These are phyloP conservation scores for Mycena kentingensis DNA, from an alignment of 768 basidiomycete genomes.

Conservation along the genomic window DNA sequence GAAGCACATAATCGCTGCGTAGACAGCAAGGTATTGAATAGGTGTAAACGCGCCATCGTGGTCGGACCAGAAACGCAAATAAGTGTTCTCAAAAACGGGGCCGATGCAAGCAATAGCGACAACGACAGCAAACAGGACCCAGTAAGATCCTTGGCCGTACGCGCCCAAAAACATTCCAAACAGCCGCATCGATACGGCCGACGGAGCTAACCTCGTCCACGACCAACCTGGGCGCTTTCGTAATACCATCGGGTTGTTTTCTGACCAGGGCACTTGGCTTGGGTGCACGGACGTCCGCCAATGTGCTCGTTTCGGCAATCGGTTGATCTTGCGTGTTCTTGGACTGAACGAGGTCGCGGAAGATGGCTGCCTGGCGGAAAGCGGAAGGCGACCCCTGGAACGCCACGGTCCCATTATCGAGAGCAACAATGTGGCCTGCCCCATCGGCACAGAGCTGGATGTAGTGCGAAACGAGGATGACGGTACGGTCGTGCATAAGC, in stretches of 20 bases:
- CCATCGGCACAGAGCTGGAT: constrained; percentile 83
- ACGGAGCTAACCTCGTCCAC: constrained; percentile 79
- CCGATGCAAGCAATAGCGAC: constrained; percentile 57
- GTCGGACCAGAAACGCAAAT: constrained; percentile 72
- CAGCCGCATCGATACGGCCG: constrained; percentile 62
- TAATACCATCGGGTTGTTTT: constrained; percentile 55
- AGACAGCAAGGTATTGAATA: constrained; percentile 65
- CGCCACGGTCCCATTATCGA: constrained; percentile 74
- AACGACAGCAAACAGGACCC: constrained; percentile 52
- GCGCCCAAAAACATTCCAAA: constrained; percentile 64
- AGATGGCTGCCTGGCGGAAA: constrained; percentile 65
- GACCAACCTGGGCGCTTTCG: constrained; percentile 62
- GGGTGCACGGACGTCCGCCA: too few relatives aligned
- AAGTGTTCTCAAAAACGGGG: constrained; percentile 71
- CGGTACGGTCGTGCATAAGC: constrained; percentile 75
- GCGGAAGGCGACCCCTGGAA: constrained; percentile 67
- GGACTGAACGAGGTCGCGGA: constrained; percentile 66
- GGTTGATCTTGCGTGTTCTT: constrained; percentile 25
- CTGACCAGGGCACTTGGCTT: constrained; percentile 32
- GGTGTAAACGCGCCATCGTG: constrained; percentile 44
- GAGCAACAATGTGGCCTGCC: constrained; percentile 77
- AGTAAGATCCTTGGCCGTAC: constrained; percentile 52
- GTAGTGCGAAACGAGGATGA: constrained; percentile 95
- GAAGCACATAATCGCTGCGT: constrained; percentile 43
- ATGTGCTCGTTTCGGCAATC: neutral